Evolutionary conservation across 441 rosid species (phyloP).

Genomic region (Rhodomyrtus psidioides): DNA sequence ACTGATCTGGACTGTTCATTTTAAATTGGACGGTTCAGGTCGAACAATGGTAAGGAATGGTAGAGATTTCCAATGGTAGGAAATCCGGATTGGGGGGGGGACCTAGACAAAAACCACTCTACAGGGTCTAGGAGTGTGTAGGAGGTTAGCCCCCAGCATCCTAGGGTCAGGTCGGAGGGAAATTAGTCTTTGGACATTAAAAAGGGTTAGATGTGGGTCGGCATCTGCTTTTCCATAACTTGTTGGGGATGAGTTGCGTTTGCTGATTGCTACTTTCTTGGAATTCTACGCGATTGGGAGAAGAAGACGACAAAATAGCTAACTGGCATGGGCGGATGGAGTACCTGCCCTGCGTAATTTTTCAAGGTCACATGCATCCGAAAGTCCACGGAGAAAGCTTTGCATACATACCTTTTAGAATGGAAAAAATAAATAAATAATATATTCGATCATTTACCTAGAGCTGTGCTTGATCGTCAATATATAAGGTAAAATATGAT

Average conservation of each 20-base stretch:
- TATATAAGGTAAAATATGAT: too few species aligned
- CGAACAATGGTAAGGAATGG: too few species aligned
- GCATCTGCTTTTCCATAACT: neutral
- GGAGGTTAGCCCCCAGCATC: neutral
- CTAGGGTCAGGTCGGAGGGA: neutral
- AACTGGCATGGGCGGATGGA: neutral
- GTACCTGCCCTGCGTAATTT: neutral
- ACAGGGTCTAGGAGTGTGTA: neutral
- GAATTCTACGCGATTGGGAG: neutral
- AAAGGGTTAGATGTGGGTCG: neutral
- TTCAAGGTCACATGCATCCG: neutral
- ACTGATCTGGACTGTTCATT: too few species aligned
- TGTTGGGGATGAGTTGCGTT: neutral
- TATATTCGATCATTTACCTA: too few species aligned
- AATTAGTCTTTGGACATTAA: neutral
- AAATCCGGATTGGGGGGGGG: too few species aligned
- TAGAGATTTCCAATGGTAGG: too few species aligned
- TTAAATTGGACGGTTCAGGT: too few species aligned
- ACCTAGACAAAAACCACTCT: neutral
- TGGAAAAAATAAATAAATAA: neutral
- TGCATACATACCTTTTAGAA: neutral
- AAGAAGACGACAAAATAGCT: neutral
- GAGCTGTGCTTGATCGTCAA: too few species aligned
- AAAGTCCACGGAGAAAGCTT: neutral
- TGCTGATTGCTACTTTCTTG: neutral